These are phyloP conservation scores for Phytophthora cactorum DNA, from an alignment of 352 stramenopile species.

Conservation along the genomic window DNA sequence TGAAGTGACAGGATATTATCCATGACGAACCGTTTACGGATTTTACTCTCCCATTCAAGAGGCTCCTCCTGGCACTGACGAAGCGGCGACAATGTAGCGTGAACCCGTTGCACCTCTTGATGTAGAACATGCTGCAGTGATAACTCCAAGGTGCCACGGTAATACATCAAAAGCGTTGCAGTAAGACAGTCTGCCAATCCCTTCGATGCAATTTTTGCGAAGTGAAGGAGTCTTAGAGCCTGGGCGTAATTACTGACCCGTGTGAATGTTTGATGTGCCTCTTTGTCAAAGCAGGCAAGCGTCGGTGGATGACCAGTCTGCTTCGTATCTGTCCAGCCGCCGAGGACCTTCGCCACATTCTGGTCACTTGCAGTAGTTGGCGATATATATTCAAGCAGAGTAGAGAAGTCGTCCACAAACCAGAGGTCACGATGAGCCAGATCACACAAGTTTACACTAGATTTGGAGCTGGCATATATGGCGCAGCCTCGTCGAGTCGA, in stretches of 20 bases:
- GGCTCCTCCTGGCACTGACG: neutral
- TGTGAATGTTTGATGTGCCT: neutral
- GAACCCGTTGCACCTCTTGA: neutral
- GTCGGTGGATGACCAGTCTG: constrained; percentile 10
- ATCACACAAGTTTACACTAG: constrained; percentile 19
- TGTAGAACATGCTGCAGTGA: neutral
- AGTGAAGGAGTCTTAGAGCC: neutral
- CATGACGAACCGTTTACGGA: constrained; percentile 9
- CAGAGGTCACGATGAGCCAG: constrained; percentile 23
- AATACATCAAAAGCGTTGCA: constrained; percentile 16
- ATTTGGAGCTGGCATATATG: neutral
- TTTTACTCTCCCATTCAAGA: constrained; percentile 1
- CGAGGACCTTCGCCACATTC: constrained; percentile 24
- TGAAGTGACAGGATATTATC: constrained; percentile 11
- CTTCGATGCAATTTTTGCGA: constrained; percentile 3
- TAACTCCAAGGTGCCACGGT: neutral
- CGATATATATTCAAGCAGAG: constrained; percentile 30
- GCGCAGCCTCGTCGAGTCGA: neutral
- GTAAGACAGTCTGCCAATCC: constrained; percentile 18
- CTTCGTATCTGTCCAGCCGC: constrained; percentile 16
- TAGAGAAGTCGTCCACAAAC: constrained; percentile 29
- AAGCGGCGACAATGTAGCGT: neutral
- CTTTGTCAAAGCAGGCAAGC: constrained; percentile 16
- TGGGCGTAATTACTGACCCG: constrained; percentile 3
- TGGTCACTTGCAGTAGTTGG: constrained; percentile 20